Evolutionary conservation across 2,329 filamentous ascomycete species (phyloP).

Genomic region (Drechslerella dactyloides): DNA sequence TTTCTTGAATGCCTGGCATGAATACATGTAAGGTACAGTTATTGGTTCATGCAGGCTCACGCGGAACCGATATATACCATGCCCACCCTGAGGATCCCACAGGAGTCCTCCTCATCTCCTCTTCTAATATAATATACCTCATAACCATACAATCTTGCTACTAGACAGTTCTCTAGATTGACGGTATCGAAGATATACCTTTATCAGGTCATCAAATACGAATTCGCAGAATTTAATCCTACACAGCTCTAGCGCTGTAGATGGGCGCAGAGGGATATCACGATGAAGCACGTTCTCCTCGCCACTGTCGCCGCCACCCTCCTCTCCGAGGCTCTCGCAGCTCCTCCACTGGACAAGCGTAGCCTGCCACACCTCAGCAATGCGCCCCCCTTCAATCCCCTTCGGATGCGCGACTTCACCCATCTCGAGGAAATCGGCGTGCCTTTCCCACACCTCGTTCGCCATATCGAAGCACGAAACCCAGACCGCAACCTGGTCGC

Average conservation of each 20-base stretch:
- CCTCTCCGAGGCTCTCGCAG: slow-evolving; percentile 2
- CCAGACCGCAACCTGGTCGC: slow-evolving; percentile 21
- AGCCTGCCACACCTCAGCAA: not conserved
- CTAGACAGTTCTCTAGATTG: too few relatives aligned
- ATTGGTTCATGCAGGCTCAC: not conserved
- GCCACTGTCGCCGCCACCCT: slow-evolving; percentile 13
- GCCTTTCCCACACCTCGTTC: slow-evolving; percentile 10
- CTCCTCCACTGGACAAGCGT: not conserved
- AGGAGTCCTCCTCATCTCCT: too few relatives aligned
- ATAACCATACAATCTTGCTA: too few relatives aligned
- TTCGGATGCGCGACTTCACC: slow-evolving; percentile 7
- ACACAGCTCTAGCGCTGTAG: too few relatives aligned
- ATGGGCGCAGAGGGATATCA: not conserved
- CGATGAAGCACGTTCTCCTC: not conserved
- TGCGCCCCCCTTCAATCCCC: slow-evolving; percentile 20
- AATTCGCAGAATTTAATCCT: too few relatives aligned
- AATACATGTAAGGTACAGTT: too few relatives aligned
- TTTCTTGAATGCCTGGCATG: not conserved
- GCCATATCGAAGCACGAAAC: slow-evolving; percentile 19
- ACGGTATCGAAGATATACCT: too few relatives aligned
- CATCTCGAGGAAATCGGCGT: slow-evolving; percentile 39
- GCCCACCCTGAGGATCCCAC: not conserved
- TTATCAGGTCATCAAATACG: too few relatives aligned
- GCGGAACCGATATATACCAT: not conserved
- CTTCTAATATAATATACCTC: too few relatives aligned